These are phyloP conservation scores for Ceratocystis colombiana DNA, from an alignment of 2,329 filamentous ascomycete genomes.

Conservation along the genomic window DNA sequence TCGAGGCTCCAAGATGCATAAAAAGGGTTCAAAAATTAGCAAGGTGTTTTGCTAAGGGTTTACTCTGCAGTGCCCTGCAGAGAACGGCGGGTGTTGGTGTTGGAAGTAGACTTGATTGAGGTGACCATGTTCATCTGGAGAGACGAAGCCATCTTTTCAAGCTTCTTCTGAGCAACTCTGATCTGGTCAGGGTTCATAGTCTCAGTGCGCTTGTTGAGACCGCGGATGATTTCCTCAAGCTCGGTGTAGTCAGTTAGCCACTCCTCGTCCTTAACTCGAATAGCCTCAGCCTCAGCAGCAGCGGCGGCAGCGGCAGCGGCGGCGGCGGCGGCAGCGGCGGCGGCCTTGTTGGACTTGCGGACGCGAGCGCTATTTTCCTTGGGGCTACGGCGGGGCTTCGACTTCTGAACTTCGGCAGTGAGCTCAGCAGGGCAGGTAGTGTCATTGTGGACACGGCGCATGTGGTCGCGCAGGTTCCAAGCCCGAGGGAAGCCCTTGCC, in stretches of 20 bases:
- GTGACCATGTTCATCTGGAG: conserved; percentile 28
- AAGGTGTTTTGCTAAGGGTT: not conserved
- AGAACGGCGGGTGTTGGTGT: conserved; percentile 23
- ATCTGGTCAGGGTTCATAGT: conserved; percentile 46
- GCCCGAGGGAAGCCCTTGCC: conserved; percentile 88
- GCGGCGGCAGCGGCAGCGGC: conserved; percentile 17
- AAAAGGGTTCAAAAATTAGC: conserved; percentile 18
- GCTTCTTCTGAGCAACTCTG: conserved; percentile 41
- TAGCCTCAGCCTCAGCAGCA: conserved; percentile 27
- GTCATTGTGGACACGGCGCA: conserved; percentile 82
- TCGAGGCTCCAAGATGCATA: conserved; percentile 7
- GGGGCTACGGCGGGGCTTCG: conserved; percentile 26
- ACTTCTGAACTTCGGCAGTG: conserved; percentile 37
- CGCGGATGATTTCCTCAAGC: conserved; percentile 49
- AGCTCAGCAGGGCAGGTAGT: conserved; percentile 33
- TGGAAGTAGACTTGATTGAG: conserved; percentile 27
- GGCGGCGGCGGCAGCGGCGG: conserved; percentile 25
- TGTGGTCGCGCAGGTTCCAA: conserved; percentile 95
- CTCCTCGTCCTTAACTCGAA: conserved; percentile 32
- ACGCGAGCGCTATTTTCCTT: conserved; percentile 13
- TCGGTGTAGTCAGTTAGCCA: conserved; percentile 55
- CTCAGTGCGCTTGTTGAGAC: conserved; percentile 42
- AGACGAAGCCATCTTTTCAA: conserved; percentile 45
- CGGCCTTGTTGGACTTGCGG: conserved; percentile 27
- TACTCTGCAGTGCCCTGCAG: conserved; percentile 10